Conservation (phyloP, 257 asterid species). For the Ligustrum vulgare region DNA sequence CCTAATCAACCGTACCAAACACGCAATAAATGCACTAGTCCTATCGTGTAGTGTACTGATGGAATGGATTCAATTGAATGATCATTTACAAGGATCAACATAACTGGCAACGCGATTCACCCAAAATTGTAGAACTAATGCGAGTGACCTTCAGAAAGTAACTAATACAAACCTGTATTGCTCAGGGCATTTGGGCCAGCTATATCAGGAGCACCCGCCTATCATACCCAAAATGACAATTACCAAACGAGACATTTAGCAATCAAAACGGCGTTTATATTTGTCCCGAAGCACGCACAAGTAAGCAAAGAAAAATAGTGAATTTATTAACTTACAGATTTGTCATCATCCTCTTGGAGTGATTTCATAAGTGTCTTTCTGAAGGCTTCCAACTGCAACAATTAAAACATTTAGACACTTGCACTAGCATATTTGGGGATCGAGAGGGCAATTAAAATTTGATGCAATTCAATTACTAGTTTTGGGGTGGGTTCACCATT, state of each 20-base stretch:
- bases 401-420: constrained; percentile 20
- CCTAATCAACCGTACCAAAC: background rate
- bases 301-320: background rate
- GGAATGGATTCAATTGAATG: background rate
- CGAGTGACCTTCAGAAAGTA: background rate
- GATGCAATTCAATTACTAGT: background rate
- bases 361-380: constrained; percentile 89
- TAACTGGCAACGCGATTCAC: background rate
- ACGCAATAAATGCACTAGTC: background rate
- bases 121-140: background rate
- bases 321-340: constrained; percentile 49
- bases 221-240: constrained; percentile 20
- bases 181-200: constrained; percentile 29
- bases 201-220: constrained; percentile 51
- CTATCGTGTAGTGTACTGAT: background rate
- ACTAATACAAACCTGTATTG: constrained; percentile 39
- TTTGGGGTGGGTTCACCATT: background rate
- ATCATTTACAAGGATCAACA: background rate
- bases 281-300: background rate
- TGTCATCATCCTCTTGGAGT: constrained; percentile 80
- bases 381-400: constrained; percentile 75
- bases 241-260: constrained; percentile 14
- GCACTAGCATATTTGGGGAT: background rate
- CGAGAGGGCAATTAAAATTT: background rate
- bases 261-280: background rate